Evolutionary conservation across 371 early-diverging fungal genomes (phyloP), one percentile per base, ranked within the genome.

Genomic region (Thermomucor indicae-seudaticae): DNA sequence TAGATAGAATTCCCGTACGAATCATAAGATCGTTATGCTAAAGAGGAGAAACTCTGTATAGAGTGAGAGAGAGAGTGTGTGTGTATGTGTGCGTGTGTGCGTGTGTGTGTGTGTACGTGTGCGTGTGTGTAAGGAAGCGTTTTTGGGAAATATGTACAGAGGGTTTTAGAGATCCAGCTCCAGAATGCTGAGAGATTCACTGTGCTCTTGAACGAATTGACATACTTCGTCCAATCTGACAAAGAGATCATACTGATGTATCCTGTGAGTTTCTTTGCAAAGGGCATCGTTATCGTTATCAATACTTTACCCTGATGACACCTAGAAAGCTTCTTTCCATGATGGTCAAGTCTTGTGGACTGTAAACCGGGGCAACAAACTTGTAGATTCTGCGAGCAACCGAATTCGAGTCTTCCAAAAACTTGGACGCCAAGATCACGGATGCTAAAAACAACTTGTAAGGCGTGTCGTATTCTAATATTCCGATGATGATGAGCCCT

Each of bases 391-490:
- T 47, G 20, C 56, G 42, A 16, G 66, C 64, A 50, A 64, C 59
- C 3, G 64, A 45, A n/a, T 68, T 64, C 53, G 67, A 66, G 45
- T 87, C 85, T 37, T 86, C 82, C 29, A 73, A 66, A 44, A 72
- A 84, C 62, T 81, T 89, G 45, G 84, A 84, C 2, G 88, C 86
- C 6, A 86, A 66, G 51, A 89, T 64, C 48, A 87, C 65, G 16
- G 89, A 81, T 3, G 86, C 85, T 53, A 87, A 52, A 46, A 87
- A 87, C 31, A 89, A 72, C 48, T 83, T 79, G 60, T 86, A 84
- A 22, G 86, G 86, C 8, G 89, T 86, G 50, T 86, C 89, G 31
- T 77, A 78, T 49, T 84, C 82, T 67, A 55, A 31, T 14, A 14
- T 17, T 42, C 14, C 4, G 23, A 42, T 42, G 14, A 14, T 42